Evolutionary conservation across 805 yeast genomes (phyloP), one percentile per base, ranked within the genome.

Genomic region (Pichia manshurica): DNA sequence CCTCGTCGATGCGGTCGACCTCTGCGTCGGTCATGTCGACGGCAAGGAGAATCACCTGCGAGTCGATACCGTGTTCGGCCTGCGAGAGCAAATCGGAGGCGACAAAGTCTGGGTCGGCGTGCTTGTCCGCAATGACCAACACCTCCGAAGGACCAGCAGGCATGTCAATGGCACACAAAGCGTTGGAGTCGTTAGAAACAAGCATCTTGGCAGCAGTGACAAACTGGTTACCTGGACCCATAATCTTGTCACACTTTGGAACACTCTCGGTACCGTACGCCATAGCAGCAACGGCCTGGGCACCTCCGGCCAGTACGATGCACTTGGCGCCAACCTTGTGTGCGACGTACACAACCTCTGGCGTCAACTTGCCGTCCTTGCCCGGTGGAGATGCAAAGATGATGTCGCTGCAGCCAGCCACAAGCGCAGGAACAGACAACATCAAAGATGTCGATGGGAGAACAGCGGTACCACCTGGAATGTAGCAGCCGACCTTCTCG

Each of bases 101-200:
- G 28, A 93, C 99, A 66, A 87, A 93, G 60, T 89, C 96, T 21
- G 95, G 91, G 67, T 89, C 96, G 12, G 97, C 87, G 40, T 76
- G 62, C 50, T 73, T 78, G 65, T 93, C 99, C 42, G 96, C 96
- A 57, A 93, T 73, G n/a, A 91, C 99, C 50, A 93, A 74, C 21
- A 93, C 99, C 69, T 93, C 99, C 45, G 96, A 86, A 25, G 99
- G 99, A 9, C 99, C 99, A 22, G 99, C 99, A 43, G 99, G 99
- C 98, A 93, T 91, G 67, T 93, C 99, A 57, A 93, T 93, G 16
- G 96, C 86, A 63, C 96, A 93, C 61, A 90, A 72, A 7, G 99
- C 98, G 53, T 83, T 84, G 1, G 96, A 86, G 63, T 93, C 99
- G 61, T 93, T 95, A 59, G 91, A 93, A 44, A 95, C 93, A 63